Percentiles rank a stretch among this genome's conserved stretches.
Conservation (phyloP, 306 rosid genomes). For the Clitoria ternatea region DNA sequence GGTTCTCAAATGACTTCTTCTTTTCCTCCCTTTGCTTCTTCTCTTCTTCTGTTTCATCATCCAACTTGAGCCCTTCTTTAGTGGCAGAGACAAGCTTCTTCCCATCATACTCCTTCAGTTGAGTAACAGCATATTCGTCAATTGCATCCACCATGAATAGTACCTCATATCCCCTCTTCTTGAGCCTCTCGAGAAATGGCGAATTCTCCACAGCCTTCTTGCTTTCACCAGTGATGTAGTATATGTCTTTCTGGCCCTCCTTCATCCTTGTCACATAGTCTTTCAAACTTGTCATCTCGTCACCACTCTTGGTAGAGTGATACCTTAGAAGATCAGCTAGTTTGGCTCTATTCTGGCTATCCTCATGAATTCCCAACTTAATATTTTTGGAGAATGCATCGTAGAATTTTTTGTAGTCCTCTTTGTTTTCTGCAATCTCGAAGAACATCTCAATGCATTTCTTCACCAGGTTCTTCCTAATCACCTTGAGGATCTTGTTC, state of each 20-base stretch:
- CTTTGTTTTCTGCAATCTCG: conserved; percentile 60
- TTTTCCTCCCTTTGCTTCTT: conserved; percentile 45
- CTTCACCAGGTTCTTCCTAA: conserved; percentile 56
- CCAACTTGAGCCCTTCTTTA: conserved; percentile 53
- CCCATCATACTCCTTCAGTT: conserved; percentile 55
- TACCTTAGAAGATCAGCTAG: conserved; percentile 52
- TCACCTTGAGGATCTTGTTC: conserved; percentile 60
- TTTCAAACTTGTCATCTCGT: conserved; percentile 56
- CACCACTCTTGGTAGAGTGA: conserved; percentile 62
- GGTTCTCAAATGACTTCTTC: conserved; percentile 50
- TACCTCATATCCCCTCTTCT: conserved; percentile 59
- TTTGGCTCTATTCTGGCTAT: conserved; percentile 55
- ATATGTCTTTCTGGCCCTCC: conserved; percentile 59
- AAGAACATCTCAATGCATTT: conserved; percentile 63
- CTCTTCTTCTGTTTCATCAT: conserved; percentile 55
- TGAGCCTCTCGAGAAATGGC: conserved; percentile 51
- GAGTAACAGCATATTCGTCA: conserved; percentile 53
- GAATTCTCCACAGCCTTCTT: conserved; percentile 60
- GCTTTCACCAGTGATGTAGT: conserved; percentile 59
- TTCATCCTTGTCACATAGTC: conserved; percentile 63
- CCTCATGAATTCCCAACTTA: conserved; percentile 60
- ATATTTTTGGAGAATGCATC: conserved; percentile 58
- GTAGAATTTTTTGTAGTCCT: conserved; percentile 49
- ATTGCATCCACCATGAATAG: conserved; percentile 67
- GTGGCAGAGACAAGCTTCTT: conserved; percentile 60